Conservation (phyloP, 2,329 filamentous ascomycete species). For the Lithohypha guttulata region DNA sequence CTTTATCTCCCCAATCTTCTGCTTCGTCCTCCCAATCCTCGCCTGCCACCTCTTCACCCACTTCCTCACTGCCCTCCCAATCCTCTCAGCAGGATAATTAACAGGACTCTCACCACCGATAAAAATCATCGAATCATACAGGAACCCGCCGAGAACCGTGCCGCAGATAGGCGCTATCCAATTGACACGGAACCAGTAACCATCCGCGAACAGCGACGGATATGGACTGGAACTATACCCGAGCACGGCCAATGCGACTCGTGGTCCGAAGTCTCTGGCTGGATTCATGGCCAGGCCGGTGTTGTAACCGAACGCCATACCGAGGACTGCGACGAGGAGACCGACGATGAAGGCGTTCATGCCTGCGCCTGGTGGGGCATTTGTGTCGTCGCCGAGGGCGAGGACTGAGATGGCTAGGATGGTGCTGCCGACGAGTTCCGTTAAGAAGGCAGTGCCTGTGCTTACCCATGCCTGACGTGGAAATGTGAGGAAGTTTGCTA, state of each 20-base stretch:
- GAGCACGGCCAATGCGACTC: constrained; percentile 35
- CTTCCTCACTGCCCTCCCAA: constrained; percentile 35
- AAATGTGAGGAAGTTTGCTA: constrained; percentile 40
- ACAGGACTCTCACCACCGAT: constrained; percentile 41
- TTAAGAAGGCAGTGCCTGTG: constrained; percentile 35
- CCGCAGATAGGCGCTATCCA: constrained; percentile 33
- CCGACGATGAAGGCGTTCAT: constrained; percentile 43
- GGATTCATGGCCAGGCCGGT: constrained; percentile 42
- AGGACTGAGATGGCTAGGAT: constrained; percentile 35
- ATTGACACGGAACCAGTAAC: constrained; percentile 35
- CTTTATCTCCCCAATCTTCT: no score
- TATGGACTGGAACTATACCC: constrained; percentile 32
- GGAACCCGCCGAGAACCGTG: constrained; percentile 35
- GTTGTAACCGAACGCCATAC: constrained; percentile 34
- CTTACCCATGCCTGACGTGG: constrained; percentile 32
- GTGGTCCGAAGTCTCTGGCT: constrained; percentile 40
- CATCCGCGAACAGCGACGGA: constrained; percentile 32
- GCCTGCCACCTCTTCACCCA: constrained; percentile 12
- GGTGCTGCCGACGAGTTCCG: constrained; percentile 36
- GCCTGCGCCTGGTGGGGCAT: constrained; percentile 39
- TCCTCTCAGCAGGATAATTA: constrained; percentile 39
- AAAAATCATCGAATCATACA: constrained; percentile 44
- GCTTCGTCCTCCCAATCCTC: no score
- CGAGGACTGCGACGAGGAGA: constrained; percentile 29
- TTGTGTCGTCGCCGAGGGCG: constrained; percentile 37